phyloP scores from a whole-genome alignment of 768 basidiomycete genomes.

The Lactarius pseudohatsudake region DNA sequence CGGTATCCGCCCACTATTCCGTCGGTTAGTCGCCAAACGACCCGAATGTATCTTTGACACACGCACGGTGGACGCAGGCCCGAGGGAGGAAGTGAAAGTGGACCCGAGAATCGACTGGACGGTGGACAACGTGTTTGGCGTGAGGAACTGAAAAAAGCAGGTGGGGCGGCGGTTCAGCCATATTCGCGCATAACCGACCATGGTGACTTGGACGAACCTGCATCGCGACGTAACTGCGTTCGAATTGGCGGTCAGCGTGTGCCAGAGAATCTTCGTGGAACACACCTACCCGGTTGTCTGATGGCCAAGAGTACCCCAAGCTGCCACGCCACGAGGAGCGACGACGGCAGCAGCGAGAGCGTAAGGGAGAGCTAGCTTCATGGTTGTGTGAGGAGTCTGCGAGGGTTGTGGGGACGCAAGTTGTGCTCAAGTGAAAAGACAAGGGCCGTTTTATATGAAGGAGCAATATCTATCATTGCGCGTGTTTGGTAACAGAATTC shows the following conservation, averaged over 20 bases:
- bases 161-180: not conserved
- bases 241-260: not conserved
- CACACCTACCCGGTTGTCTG: slow-evolving; percentile 32
- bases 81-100: slow-evolving; percentile 46
- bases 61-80: slow-evolving; percentile 48
- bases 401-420: not conserved
- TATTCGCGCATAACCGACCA: not conserved
- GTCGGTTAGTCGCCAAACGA: not conserved
- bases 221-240: slow-evolving; percentile 23
- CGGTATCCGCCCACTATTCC: slow-evolving; percentile 51
- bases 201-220: slow-evolving; percentile 7
- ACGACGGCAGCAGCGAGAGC: slow-evolving; percentile 6
- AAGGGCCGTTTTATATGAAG: not conserved
- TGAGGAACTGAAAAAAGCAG: slow-evolving; percentile 43
- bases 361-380: slow-evolving; percentile 15
- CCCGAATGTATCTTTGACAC: slow-evolving; percentile 12
- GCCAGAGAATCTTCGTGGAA: not conserved
- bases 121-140: slow-evolving; percentile 47
- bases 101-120: slow-evolving; percentile 47
- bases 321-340: slow-evolving; percentile 15
- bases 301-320: slow-evolving; percentile 35
- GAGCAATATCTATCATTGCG: not conserved
- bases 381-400: not conserved
- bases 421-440: not conserved
- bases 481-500: not conserved